These are phyloP conservation scores for Fusarium buxicola DNA, from an alignment of 2,329 filamentous ascomycete genomes.

Conservation along the genomic window DNA sequence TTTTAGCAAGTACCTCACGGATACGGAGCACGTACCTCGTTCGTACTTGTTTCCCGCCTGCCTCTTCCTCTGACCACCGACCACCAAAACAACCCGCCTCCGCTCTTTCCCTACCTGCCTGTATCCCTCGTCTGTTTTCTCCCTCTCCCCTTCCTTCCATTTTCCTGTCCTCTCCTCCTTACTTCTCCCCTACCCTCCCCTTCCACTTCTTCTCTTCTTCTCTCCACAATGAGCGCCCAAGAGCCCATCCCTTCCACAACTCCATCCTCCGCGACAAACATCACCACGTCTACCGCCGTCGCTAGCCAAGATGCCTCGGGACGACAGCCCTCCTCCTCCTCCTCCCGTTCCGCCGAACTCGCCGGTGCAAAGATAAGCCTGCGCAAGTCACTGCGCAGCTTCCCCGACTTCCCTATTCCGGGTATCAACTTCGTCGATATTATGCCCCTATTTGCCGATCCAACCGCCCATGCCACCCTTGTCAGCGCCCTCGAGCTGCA, in stretches of 20 bases:
- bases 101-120: slow-evolving; percentile 39
- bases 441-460: slow-evolving; percentile 91
- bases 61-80: slow-evolving; percentile 34
- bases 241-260: slow-evolving; percentile 43
- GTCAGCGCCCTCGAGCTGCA: slow-evolving; percentile 88
- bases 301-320: slow-evolving; percentile 67
- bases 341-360: slow-evolving; percentile 73
- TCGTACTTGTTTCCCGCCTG: slow-evolving; percentile 38
- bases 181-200: slow-evolving; percentile 43
- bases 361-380: slow-evolving; percentile 77
- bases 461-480: slow-evolving; percentile 78
- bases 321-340: slow-evolving; percentile 71
- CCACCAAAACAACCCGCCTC: slow-evolving; percentile 42
- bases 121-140: slow-evolving; percentile 43
- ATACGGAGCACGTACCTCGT: slow-evolving; percentile 35
- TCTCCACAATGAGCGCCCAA: slow-evolving; percentile 51
- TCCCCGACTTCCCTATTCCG: slow-evolving; percentile 89
- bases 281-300: slow-evolving; percentile 47
- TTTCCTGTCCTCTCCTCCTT: slow-evolving; percentile 46
- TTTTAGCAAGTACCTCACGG: slow-evolving; percentile 23
- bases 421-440: slow-evolving; percentile 99
- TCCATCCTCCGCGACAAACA: slow-evolving; percentile 45
- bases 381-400: slow-evolving; percentile 80
- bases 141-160: slow-evolving; percentile 45
- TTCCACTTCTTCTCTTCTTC: slow-evolving; percentile 43